These are phyloP conservation scores for Saccharomyces pastorianus DNA, from an alignment of 1,139 yeast genomes.

Conservation along the genomic window DNA sequence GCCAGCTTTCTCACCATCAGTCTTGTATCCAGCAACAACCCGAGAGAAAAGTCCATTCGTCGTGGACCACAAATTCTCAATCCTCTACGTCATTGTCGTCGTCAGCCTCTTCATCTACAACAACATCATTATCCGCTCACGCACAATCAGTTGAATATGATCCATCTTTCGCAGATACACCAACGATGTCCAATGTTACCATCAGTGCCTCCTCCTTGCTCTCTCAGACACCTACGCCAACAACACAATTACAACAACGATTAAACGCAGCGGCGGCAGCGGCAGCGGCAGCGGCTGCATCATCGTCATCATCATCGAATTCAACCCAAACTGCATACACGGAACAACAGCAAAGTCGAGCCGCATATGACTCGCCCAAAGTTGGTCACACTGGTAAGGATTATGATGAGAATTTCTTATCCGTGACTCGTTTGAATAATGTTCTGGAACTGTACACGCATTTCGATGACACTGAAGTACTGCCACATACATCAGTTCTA, in stretches of 20 bases:
- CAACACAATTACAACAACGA: not conserved
- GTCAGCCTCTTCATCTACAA: not conserved
- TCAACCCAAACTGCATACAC: not conserved
- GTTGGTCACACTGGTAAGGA: not conserved
- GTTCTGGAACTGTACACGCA: slow-evolving; percentile 18
- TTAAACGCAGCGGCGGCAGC: not conserved
- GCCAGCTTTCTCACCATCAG: not conserved
- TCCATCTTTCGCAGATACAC: not conserved
- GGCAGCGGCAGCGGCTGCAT: not conserved
- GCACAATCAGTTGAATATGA: not conserved
- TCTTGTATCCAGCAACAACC: not conserved
- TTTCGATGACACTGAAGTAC: slow-evolving; percentile 20
- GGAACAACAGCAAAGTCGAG: not conserved
- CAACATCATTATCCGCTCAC: not conserved
- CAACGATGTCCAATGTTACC: not conserved
- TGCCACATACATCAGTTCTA: slow-evolving; percentile 23
- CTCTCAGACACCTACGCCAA: not conserved
- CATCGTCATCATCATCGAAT: not conserved
- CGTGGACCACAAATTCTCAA: not conserved
- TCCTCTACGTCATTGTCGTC: not conserved
- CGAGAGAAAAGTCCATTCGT: not conserved
- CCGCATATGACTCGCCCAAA: not conserved
- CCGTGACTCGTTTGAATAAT: slow-evolving; percentile 14
- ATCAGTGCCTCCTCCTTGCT: not conserved
- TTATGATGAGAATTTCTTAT: not conserved